Conservation (phyloP, 257 asterid species). For the Perilla frutescens region DNA sequence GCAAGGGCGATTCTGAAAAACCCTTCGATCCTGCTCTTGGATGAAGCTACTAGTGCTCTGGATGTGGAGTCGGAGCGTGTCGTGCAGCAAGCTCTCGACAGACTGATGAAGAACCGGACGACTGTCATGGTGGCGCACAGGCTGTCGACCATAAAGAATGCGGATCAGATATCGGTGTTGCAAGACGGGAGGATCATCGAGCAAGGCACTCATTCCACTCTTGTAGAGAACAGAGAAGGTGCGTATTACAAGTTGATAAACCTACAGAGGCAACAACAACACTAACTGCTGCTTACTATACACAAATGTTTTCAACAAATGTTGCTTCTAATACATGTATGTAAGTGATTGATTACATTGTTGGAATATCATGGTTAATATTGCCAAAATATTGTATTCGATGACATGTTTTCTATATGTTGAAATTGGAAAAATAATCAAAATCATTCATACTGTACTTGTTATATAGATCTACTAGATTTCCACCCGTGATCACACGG, state of each 20-base stretch:
- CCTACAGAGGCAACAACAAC: slow-evolving; percentile 65
- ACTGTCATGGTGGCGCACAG: slow-evolving; percentile 79
- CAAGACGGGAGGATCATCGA: slow-evolving; percentile 84
- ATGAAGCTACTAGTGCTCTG: slow-evolving; percentile 85
- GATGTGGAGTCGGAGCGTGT: slow-evolving; percentile 78
- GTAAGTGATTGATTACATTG: slow-evolving; percentile 15
- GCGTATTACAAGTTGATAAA: slow-evolving; percentile 70
- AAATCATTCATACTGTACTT: too few species aligned
- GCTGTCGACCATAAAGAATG: slow-evolving; percentile 67
- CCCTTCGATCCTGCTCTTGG: slow-evolving; percentile 75
- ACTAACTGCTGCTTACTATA: slow-evolving; percentile 34
- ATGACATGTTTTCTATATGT: not conserved
- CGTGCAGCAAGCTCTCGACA: slow-evolving; percentile 73
- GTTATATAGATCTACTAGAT: too few species aligned
- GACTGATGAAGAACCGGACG: slow-evolving; percentile 78
- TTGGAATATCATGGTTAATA: not conserved
- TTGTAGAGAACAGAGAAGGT: slow-evolving; percentile 71
- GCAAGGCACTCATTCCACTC: slow-evolving; percentile 74
- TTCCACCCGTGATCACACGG: too few species aligned
- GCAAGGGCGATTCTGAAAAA: slow-evolving; percentile 81
- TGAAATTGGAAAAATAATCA: not conserved
- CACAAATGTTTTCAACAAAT: slow-evolving; percentile 16
- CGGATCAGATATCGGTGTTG: slow-evolving; percentile 73
- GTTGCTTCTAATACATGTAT: slow-evolving; percentile 34
- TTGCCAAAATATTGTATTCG: not conserved